Conservation (phyloP, 108 stramenopile genomes). For the Nannochloropsis gaditana region DNA sequence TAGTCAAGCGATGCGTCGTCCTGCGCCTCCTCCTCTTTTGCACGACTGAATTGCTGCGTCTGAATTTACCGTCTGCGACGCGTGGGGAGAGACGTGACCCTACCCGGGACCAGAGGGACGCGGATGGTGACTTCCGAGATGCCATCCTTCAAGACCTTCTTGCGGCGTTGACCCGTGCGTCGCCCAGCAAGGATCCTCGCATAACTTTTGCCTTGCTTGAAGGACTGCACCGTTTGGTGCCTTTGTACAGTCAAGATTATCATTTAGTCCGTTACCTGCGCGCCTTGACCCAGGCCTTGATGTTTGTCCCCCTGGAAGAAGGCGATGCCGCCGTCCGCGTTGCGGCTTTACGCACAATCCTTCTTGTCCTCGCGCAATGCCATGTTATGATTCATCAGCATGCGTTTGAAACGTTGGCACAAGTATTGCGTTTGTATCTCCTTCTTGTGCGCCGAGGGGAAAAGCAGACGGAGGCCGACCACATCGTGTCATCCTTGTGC, state of each 20-base stretch:
- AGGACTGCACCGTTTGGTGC: neutral
- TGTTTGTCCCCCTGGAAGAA: neutral
- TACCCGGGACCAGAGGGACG: neutral
- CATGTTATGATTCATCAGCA: constrained; percentile 1
- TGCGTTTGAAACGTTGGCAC: neutral
- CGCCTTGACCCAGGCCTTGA: neutral
- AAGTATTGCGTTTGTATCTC: neutral
- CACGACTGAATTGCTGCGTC: neutral
- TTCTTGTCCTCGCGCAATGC: constrained; percentile 17
- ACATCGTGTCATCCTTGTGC: neutral
- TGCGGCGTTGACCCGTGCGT: neutral
- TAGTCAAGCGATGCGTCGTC: neutral
- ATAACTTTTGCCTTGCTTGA: constrained; percentile 11
- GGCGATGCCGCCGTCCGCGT: neutral
- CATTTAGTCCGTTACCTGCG: neutral
- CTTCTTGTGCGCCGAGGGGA: neutral
- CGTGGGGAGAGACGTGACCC: no score
- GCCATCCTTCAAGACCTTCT: neutral
- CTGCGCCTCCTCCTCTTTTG: neutral
- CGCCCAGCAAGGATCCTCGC: neutral
- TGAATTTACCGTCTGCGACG: neutral
- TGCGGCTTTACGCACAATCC: neutral
- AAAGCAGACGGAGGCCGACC: neutral
- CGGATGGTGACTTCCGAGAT: neutral
- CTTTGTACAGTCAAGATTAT: neutral